phyloP scores from a whole-genome alignment of 148 eudicot genomes.

The Rhododendron ferrugineum region DNA sequence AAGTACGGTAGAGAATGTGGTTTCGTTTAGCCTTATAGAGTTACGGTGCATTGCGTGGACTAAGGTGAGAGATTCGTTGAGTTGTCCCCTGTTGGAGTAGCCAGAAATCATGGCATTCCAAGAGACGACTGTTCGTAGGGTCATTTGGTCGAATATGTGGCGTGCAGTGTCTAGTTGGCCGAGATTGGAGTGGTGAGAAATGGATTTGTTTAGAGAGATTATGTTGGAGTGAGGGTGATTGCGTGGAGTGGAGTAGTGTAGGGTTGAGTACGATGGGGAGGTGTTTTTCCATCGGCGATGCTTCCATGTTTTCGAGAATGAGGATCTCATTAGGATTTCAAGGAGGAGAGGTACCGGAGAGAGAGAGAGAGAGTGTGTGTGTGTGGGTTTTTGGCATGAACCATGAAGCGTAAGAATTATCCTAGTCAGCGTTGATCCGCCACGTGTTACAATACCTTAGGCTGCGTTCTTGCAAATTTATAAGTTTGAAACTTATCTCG shows the following conservation, averaged over 20 bases:
- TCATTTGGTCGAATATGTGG: constrained; percentile 47
- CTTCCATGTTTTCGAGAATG: constrained; percentile 14
- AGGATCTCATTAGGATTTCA: not conserved
- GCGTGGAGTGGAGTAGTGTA: not conserved
- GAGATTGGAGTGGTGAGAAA: constrained; percentile 9
- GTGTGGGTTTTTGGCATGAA: not conserved
- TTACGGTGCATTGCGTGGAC: constrained; percentile 30
- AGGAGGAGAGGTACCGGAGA: not conserved
- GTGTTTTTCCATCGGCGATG: constrained; percentile 16
- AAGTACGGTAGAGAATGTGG: constrained; percentile 26
- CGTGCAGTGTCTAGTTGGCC: constrained; percentile 37
- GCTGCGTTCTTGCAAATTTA: too few species aligned
- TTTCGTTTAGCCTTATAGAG: constrained; percentile 27
- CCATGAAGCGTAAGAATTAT: too few species aligned
- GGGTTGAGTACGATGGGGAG: constrained; percentile 5
- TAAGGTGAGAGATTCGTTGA: constrained; percentile 20
- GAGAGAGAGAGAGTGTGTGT: not conserved
- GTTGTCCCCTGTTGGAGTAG: constrained; percentile 34
- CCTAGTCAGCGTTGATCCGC: not conserved
- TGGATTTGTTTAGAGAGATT: constrained; percentile 25
- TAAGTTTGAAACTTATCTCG: too few species aligned
- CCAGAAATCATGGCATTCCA: constrained; percentile 50
- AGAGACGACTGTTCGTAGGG: constrained; percentile 33
- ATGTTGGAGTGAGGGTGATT: not conserved
- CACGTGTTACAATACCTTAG: too few species aligned